phyloP scores from a whole-genome alignment of 768 basidiomycete genomes.

The Kondoa malvinella region DNA sequence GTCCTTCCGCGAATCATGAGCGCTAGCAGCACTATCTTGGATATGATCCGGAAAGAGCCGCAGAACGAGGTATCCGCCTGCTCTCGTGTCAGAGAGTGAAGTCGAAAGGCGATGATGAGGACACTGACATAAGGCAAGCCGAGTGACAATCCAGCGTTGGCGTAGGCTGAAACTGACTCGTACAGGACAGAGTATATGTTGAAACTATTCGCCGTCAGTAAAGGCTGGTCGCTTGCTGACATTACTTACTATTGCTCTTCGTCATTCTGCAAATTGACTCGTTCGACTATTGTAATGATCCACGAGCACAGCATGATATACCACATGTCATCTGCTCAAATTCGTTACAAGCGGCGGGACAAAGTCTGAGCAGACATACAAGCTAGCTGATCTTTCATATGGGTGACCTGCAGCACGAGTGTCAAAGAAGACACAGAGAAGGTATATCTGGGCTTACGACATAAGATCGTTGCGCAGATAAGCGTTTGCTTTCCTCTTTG shows the following conservation, averaged over 20 bases:
- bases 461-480: not conserved
- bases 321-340: not conserved
- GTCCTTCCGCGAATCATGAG: not conserved
- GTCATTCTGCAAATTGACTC: not conserved
- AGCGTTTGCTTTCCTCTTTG: not conserved
- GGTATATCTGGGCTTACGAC: not conserved
- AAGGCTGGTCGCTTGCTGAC: not conserved
- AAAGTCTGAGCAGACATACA: not conserved
- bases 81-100: not conserved
- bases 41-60: not conserved
- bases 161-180: not conserved
- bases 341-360: not conserved
- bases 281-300: not conserved
- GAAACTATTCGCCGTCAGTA: not conserved
- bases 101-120: not conserved
- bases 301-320: not conserved
- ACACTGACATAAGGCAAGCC: not conserved
- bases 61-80: not conserved
- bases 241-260: not conserved
- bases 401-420: not conserved
- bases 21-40: not conserved
- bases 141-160: not conserved
- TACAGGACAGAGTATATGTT: not conserved
- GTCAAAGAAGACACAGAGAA: not conserved
- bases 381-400: not conserved